Evolutionary conservation across 2,329 filamentous ascomycete genomes (phyloP), one percentile per base, ranked within the genome.

Genomic region (Claviceps citrina): DNA sequence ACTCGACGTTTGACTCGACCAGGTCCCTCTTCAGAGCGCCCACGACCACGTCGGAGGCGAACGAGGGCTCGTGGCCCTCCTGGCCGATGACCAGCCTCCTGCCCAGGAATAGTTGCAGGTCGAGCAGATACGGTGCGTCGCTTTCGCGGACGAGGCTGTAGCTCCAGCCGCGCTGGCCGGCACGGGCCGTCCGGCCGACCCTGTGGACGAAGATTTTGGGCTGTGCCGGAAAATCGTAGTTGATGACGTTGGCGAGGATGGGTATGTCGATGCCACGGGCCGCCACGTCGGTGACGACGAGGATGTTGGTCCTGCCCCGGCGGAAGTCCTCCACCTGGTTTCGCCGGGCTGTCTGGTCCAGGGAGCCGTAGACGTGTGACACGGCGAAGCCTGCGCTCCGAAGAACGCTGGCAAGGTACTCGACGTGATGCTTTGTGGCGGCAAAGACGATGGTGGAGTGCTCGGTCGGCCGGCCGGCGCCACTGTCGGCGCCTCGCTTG

Each of bases 201-300:
- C 91, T 80, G 61, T 98, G 91, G 22, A 98, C 82, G 52, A 93
- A 98, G 31, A 98, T 78, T 62, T 98, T 98, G 16, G 91, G 85
- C 53, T 96, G 91, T 2, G 89, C 83, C 3, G 91, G 89, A 48
- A 98, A 98, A 55, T 96, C 89, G 61, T 93, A 98, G 66, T 98
- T 96, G 66, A 98, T 89, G 43, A 98, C 91, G 56, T 98, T 96
- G 42, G 85, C 87, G 27, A 98, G 70, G 35, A 95, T 74, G 0
- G 91, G 91, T 49, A 98, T 94, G 75, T 98, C 91, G 45, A 98
- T 93, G 76, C 91, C 89, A 68, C 91, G 75, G 18, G 91, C 91
- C 12, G 91, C 91, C 40, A 98, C 86, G 57, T 98, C 91, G 1
- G 91, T 98, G 33, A 96, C 89, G 3, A 98, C 87, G 7, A 98